Evolutionary conservation across 495 filamentous ascomycete genomes (phyloP).

Genomic region (Trichocladium antarcticum): DNA sequence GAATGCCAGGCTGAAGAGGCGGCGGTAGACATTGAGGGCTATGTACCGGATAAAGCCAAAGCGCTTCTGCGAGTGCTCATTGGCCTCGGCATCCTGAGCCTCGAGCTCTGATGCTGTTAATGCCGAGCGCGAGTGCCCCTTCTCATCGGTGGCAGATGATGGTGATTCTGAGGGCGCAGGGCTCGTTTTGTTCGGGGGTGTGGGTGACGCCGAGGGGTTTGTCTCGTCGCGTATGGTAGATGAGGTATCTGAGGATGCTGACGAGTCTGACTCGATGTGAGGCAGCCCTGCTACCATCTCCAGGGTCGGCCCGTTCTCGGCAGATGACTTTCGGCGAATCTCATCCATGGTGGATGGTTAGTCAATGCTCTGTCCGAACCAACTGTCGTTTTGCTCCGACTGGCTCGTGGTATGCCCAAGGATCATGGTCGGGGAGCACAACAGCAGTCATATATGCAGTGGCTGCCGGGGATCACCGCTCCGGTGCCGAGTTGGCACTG

Average conservation of each 20-base stretch:
- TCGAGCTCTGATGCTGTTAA: conserved; percentile 14
- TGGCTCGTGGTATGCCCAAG: neutral
- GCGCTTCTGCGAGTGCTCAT: conserved; percentile 16
- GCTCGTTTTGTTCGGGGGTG: neutral
- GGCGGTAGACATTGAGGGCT: conserved; percentile 24
- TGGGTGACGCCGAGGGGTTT: neutral
- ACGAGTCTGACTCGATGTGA: neutral
- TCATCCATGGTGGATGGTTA: neutral
- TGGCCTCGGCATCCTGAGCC: conserved; percentile 11
- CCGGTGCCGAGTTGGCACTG: no score
- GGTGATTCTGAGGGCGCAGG: neutral
- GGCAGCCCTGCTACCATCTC: neutral
- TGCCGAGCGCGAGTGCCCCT: neutral
- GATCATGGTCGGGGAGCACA: neutral
- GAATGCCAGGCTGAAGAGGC: conserved; percentile 25
- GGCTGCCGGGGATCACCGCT: no score
- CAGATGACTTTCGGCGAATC: neutral
- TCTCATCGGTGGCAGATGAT: conserved; percentile 6
- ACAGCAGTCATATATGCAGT: no score
- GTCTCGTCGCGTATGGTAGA: neutral
- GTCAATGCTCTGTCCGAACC: neutral
- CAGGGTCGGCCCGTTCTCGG: neutral
- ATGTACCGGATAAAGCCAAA: conserved; percentile 23
- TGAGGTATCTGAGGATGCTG: neutral
- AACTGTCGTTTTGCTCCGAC: neutral